Evolutionary conservation across 2,329 filamentous ascomycete genomes (phyloP), one percentile per base, ranked within the genome.

Genomic region (Calonectria multiphialidica): DNA sequence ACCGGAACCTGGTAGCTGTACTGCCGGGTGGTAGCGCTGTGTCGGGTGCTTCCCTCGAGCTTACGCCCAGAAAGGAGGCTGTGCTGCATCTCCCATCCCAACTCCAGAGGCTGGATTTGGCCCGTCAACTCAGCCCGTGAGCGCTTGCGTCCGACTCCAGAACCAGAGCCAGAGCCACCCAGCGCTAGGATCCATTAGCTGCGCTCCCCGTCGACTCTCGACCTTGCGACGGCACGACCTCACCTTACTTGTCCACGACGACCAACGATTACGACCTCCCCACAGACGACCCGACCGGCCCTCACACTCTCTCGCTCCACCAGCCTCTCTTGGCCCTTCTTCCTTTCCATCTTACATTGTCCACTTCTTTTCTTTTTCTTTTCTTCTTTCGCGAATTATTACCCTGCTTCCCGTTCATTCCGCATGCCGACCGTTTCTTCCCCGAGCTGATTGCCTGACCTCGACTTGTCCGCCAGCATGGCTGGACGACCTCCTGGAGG

Each of bases 401-500:
- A 61, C 71, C 59, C 44, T 30, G 65, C 62, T 13, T 67, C 63
- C 53, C 67, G 70, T 75, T 72, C 61, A 80, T 76, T 73, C 80
- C 81, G 82, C 79, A 84, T 84, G 83, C 78, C 77, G 75, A 77
- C 79, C 78, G 53, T 72, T 70, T 69, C 74, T 75, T 75, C 75
- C 71, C 75, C 79, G 70, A 77, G 67, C 70, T 76, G 78, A 81
- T 78, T 80, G 77, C 76, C 77, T 78, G 69, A 76, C 77, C 71
- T 80, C 75, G 75, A 79, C 83, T 83, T 81, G 82, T 82, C 83
- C 82, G 82, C 84, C 86, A 86, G 86, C 85, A 93, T 93, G 91
- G 88, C 90, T 85, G 90, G 90, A 83, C 86, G 88, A 86, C 87
- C 87, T 76, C 80, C 83, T 74, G 83, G 84, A 81, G 82, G 82